phyloP scores from a whole-genome alignment of 208 protist genomes.

The Crithidia fasciculata region DNA sequence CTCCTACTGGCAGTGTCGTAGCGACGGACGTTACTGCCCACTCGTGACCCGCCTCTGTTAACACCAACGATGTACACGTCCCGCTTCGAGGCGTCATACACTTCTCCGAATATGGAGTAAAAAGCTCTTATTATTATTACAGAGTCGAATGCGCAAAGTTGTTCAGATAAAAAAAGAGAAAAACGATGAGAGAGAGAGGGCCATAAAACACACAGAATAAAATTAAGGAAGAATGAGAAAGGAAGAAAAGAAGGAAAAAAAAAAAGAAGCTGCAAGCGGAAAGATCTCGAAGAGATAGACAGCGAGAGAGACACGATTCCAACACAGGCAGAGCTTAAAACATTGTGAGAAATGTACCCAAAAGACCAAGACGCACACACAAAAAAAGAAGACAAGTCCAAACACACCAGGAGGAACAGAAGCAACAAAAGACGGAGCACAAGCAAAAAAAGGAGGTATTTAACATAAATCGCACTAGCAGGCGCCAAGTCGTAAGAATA shows the following conservation, averaged over 20 bases:
- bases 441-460: background rate
- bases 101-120: too few species aligned
- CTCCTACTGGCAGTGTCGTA: too few species aligned
- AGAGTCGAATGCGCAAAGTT: background rate
- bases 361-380: too few species aligned
- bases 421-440: background rate
- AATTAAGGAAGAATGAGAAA: constrained; percentile 7
- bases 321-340: background rate
- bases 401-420: background rate
- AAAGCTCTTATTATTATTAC: too few species aligned
- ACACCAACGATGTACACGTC: too few species aligned
- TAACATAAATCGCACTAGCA: too few species aligned
- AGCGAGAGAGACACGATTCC: background rate
- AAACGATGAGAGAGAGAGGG: background rate
- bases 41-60: too few species aligned
- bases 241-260: constrained; percentile 2
- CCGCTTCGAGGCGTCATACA: too few species aligned
- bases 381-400: background rate
- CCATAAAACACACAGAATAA: background rate
- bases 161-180: background rate
- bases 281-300: background rate
- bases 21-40: too few species aligned
- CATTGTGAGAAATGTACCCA: background rate
- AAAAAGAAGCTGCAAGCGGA: background rate
- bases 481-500: background rate